A percentile compares a stretch with the other conserved stretches of the same genome.
Conservation (phyloP, 2,329 filamentous ascomycete species). For the Phyllosticta paracitricarpa region DNA sequence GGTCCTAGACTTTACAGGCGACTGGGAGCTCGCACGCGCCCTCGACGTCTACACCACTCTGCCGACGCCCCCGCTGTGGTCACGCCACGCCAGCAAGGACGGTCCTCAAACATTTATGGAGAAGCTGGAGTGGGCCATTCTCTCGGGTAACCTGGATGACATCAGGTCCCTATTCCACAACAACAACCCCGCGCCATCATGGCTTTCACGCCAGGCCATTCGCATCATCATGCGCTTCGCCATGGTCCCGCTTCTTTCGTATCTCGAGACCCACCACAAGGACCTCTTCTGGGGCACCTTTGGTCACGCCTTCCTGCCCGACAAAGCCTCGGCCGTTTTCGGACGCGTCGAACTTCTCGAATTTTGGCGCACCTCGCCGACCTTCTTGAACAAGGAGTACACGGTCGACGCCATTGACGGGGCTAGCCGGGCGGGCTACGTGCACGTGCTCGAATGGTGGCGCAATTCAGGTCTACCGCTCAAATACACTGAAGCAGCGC, state of each 20-base stretch:
- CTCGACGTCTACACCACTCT: conserved; percentile 73
- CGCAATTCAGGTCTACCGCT: conserved; percentile 67
- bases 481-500: conserved; percentile 74
- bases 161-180: conserved; percentile 65
- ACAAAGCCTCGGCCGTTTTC: conserved; percentile 80
- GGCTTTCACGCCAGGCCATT: conserved; percentile 71
- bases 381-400: conserved; percentile 80
- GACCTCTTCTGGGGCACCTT: conserved; percentile 82
- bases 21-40: conserved; percentile 83
- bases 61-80: conserved; percentile 64
- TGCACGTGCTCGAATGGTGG: conserved; percentile 88
- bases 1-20: conserved; percentile 71
- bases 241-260: conserved; percentile 66
- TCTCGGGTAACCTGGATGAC: conserved; percentile 59
- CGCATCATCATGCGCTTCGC: conserved; percentile 89
- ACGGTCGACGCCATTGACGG: conserved; percentile 76
- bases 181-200: conserved; percentile 57
- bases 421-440: conserved; percentile 74
- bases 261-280: conserved; percentile 54
- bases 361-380: conserved; percentile 80
- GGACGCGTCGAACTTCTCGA: conserved; percentile 75
- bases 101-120: conserved; percentile 63
- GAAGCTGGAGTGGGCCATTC: conserved; percentile 75
- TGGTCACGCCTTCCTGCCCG: conserved; percentile 69
- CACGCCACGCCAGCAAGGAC: conserved; percentile 50